These are phyloP conservation scores for Miscanthus lutarioriparius DNA, from an alignment of 176 grass and related monocot genomes.

Conservation along the genomic window DNA sequence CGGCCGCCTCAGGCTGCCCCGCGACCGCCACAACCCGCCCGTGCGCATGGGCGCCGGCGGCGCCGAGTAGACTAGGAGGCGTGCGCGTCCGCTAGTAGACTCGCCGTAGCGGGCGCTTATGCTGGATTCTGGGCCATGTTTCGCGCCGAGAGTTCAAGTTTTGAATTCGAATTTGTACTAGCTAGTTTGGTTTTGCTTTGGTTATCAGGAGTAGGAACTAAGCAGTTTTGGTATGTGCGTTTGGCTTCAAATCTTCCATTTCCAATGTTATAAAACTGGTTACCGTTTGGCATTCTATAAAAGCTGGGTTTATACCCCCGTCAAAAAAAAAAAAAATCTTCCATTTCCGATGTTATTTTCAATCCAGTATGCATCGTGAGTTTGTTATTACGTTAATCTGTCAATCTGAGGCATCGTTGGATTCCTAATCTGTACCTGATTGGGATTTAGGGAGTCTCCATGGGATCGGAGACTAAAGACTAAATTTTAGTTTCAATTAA, in stretches of 20 bases:
- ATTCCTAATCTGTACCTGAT: background rate
- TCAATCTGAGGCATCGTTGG: background rate
- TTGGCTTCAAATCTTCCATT: background rate
- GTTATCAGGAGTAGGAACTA: background rate
- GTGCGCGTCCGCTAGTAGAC: background rate
- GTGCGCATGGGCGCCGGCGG: conserved; percentile 13
- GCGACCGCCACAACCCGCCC: conserved; percentile 51
- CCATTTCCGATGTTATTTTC: background rate
- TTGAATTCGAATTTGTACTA: background rate
- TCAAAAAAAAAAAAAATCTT: background rate
- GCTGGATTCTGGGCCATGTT: background rate
- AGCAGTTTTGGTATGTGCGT: background rate
- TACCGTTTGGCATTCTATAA: too few species aligned
- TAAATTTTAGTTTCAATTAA: too few species aligned
- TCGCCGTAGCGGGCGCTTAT: background rate
- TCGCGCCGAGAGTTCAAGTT: background rate
- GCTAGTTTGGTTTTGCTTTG: background rate
- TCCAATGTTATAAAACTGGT: background rate
- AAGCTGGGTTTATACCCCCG: too few species aligned
- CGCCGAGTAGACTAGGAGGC: background rate
- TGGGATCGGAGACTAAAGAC: too few species aligned
- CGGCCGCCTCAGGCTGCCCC: conserved; percentile 55
- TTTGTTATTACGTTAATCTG: background rate
- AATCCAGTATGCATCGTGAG: background rate
- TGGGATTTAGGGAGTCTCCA: too few species aligned